Evolutionary conservation across 441 rosid species (phyloP).

Genomic region (Manihot esculenta): DNA sequence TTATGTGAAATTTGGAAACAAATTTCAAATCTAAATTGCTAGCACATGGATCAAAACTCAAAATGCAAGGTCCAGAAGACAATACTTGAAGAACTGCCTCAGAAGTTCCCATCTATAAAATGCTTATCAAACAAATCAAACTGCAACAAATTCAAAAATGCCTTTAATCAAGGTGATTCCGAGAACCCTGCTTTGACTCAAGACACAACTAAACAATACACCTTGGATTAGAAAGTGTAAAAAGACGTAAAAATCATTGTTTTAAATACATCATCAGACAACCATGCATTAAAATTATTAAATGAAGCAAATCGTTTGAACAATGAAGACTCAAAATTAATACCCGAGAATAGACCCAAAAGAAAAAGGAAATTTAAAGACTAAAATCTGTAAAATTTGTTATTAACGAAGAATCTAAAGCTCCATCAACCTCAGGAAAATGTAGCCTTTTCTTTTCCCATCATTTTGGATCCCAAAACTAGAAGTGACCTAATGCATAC

Average conservation of each 20-base stretch:
- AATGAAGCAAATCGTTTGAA: background rate
- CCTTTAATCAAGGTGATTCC: background rate
- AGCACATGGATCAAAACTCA: constrained; percentile 29
- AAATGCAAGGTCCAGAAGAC: constrained; percentile 35
- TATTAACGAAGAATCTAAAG: too few relatives aligned
- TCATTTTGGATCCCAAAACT: background rate
- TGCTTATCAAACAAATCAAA: constrained; percentile 19
- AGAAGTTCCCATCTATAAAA: constrained; percentile 41
- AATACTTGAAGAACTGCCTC: constrained; percentile 52
- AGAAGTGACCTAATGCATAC: background rate
- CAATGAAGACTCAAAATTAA: background rate
- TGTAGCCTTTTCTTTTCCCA: too few relatives aligned
- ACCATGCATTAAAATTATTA: background rate
- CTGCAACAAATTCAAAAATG: background rate
- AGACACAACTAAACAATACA: constrained; percentile 9
- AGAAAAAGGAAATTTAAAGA: background rate
- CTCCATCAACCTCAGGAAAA: too few relatives aligned
- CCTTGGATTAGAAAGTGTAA: constrained; percentile 3
- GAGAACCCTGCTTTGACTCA: constrained; percentile 8
- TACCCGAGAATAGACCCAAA: too few relatives aligned
- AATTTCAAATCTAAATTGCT: constrained; percentile 25
- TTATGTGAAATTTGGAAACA: constrained; percentile 26
- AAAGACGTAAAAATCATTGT: background rate
- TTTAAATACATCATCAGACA: background rate
- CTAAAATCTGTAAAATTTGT: background rate